Evolutionary conservation across 2,329 filamentous ascomycete species (phyloP).

Genomic region (Alternaria gaisen): DNA sequence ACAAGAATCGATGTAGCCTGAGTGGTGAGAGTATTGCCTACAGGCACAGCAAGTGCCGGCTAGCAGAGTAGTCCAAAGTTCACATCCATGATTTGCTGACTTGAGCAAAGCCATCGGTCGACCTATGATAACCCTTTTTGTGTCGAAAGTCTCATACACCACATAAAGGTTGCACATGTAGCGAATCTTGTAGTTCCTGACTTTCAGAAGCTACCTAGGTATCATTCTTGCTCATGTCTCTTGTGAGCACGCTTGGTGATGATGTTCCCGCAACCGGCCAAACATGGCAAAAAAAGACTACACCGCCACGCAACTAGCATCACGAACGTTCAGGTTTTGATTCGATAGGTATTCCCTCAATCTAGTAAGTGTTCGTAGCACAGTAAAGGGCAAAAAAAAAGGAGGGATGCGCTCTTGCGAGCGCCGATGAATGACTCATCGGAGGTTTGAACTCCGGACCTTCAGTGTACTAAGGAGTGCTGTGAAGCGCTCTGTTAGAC

Average conservation of each 20-base stretch:
- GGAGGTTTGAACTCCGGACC: constrained; percentile 24
- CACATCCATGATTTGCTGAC: neutral
- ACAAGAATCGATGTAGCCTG: neutral
- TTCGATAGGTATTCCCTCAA: neutral
- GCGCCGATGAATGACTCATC: constrained; percentile 13
- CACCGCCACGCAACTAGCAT: neutral
- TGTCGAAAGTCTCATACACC: neutral
- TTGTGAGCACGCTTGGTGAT: no score
- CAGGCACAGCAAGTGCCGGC: neutral
- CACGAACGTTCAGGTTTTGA: neutral
- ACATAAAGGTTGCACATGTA: neutral
- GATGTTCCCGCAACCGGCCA: neutral
- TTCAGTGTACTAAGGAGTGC: constrained; percentile 19
- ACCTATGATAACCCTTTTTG: neutral
- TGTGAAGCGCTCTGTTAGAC: constrained; percentile 49
- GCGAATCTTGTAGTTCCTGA: neutral
- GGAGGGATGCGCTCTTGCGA: neutral
- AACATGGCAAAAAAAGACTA: neutral
- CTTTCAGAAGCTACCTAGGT: neutral
- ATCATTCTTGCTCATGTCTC: no score
- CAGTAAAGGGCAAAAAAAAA: neutral
- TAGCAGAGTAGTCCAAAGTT: neutral
- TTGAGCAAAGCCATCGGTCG: neutral
- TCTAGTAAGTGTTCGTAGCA: neutral
- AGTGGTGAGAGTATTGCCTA: neutral